These are phyloP conservation scores for Scytalidium lignicola DNA, from an alignment of 2,329 filamentous ascomycete genomes.

Conservation along the genomic window DNA sequence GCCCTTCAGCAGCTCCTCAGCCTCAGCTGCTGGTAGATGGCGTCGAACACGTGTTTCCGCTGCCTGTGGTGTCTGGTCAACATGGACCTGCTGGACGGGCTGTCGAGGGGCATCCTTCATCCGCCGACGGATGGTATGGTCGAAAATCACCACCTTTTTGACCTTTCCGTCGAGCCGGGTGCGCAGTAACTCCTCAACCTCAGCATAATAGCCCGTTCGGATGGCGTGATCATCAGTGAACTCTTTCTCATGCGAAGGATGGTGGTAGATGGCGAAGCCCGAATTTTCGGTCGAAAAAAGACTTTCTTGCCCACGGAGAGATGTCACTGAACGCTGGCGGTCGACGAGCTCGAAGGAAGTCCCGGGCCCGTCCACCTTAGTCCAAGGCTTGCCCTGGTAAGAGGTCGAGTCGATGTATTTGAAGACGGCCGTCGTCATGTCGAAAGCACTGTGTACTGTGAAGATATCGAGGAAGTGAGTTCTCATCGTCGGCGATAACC, in stretches of 20 bases:
- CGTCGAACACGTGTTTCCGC: conserved; percentile 60
- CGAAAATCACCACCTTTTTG: conserved; percentile 66
- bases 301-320: conserved; percentile 65
- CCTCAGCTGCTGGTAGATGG: conserved; percentile 59
- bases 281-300: conserved; percentile 63
- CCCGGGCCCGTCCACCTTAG: conserved; percentile 57
- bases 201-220: conserved; percentile 68
- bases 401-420: conserved; percentile 54
- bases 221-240: conserved; percentile 69
- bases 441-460: conserved; percentile 21
- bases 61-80: conserved; percentile 70
- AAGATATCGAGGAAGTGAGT: too few relatives aligned
- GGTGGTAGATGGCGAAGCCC: conserved; percentile 63
- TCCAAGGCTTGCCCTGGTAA: conserved; percentile 52
- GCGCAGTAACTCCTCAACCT: conserved; percentile 67
- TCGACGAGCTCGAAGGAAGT: conserved; percentile 46
- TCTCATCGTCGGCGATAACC: too few relatives aligned
- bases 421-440: conserved; percentile 54
- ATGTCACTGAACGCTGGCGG: conserved; percentile 49
- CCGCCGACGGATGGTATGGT: conserved; percentile 74
- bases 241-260: conserved; percentile 49
- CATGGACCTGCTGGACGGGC: conserved; percentile 69
- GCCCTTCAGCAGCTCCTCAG: conserved; percentile 55
- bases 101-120: conserved; percentile 49
- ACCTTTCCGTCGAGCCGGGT: conserved; percentile 55